Evolutionary conservation across 495 filamentous ascomycete species (phyloP).

Genomic region (Penicillium roqueforti): DNA sequence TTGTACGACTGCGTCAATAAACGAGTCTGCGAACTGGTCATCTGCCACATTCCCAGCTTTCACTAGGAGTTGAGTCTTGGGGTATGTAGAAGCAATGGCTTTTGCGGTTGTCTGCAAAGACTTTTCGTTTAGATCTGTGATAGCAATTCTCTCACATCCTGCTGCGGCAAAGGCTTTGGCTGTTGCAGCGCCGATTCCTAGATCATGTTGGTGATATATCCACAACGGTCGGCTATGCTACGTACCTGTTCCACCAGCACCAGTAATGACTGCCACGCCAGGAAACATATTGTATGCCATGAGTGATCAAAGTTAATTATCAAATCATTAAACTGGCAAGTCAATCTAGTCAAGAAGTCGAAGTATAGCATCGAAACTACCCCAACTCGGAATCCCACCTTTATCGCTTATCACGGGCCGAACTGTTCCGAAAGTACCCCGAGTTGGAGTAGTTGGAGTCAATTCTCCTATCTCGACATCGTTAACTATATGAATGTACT

Average conservation of each 20-base stretch:
- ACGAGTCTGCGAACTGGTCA: slow-evolving; percentile 39
- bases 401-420: no score
- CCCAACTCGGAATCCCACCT: no score
- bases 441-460: no score
- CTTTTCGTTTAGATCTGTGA: slow-evolving; percentile 45
- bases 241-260: slow-evolving; percentile 30
- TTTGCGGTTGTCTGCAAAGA: slow-evolving; percentile 34
- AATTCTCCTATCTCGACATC: no score
- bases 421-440: no score
- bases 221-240: background rate
- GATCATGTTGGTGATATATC: background rate
- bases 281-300: slow-evolving; percentile 27
- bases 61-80: slow-evolving; percentile 27
- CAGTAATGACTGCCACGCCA: slow-evolving; percentile 31
- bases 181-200: slow-evolving; percentile 53
- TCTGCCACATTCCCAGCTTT: slow-evolving; percentile 39
- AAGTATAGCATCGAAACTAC: no score
- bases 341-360: no score
- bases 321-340: no score
- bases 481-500: no score
- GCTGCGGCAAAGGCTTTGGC: slow-evolving; percentile 47
- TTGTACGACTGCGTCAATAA: slow-evolving; percentile 28
- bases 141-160: slow-evolving; percentile 46
- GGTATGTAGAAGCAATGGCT: slow-evolving; percentile 27
- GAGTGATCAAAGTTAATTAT: no score